Conservation (phyloP, 192 early-diverging fungal genomes). For the Entophlyctis helioformis region DNA sequence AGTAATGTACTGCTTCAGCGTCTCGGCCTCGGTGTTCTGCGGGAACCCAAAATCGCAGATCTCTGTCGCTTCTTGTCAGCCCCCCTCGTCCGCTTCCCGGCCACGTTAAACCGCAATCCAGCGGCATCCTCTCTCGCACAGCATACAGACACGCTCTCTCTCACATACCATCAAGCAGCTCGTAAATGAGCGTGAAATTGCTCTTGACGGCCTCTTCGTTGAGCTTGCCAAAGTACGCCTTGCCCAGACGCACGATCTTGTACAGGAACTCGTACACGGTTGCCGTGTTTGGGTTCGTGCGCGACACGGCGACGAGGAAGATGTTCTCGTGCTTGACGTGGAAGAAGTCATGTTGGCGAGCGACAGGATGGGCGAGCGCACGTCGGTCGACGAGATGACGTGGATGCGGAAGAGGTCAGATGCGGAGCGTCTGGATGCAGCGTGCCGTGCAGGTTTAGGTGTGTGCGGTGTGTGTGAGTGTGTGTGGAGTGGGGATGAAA, state of each 20-base stretch:
- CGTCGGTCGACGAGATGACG: conserved; percentile 80
- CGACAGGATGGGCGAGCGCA: conserved; percentile 75
- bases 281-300: conserved; percentile 90
- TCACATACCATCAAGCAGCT: conserved; percentile 32
- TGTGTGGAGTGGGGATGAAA: not conserved
- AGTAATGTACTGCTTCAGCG: conserved; percentile 70
- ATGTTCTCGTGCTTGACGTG: conserved; percentile 96
- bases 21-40: conserved; percentile 67
- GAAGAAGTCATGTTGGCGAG: conserved; percentile 89
- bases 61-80: conserved; percentile 22
- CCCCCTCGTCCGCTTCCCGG: no score
- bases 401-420: conserved; percentile 96
- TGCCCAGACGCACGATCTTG: conserved; percentile 68
- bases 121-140: not conserved
- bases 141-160: not conserved
- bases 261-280: conserved; percentile 91
- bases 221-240: conserved; percentile 75
- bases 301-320: conserved; percentile 84
- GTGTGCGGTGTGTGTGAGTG: no score
- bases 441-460: not conserved
- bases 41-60: conserved; percentile 68
- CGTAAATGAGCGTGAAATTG: conserved; percentile 43
- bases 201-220: conserved; percentile 56
- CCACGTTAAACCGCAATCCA: no score
- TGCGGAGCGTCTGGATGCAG: conserved; percentile 65